These are phyloP conservation scores for Parachaetomium inaequale DNA, from an alignment of 495 filamentous ascomycete species.

Conservation along the genomic window DNA sequence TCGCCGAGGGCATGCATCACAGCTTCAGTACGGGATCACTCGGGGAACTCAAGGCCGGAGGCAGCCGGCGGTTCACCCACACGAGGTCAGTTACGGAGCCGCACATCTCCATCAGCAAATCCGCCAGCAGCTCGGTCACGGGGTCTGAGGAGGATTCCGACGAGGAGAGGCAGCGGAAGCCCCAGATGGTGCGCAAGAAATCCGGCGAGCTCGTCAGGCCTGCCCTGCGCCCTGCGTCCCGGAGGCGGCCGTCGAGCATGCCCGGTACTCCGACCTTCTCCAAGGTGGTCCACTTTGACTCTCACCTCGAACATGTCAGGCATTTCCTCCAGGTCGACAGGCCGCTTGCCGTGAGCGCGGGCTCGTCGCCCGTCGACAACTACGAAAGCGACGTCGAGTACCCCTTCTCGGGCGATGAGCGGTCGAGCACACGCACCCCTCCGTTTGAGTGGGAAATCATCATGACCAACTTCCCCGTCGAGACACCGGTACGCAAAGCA, in stretches of 20 bases:
- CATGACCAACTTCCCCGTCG: slow-evolving; percentile 74
- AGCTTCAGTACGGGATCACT: slow-evolving; percentile 35
- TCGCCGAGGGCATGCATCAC: slow-evolving; percentile 38
- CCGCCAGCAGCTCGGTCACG: slow-evolving; percentile 52
- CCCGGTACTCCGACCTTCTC: slow-evolving; percentile 93
- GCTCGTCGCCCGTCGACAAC: slow-evolving; percentile 87
- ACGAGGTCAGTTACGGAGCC: slow-evolving; percentile 81
- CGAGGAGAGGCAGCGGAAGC: slow-evolving; percentile 64
- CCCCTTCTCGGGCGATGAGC: slow-evolving; percentile 67
- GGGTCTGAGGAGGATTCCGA: slow-evolving; percentile 61
- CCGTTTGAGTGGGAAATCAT: slow-evolving; percentile 84
- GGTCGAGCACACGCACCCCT: slow-evolving; percentile 38
- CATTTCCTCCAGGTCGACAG: slow-evolving; percentile 92
- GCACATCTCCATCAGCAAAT: slow-evolving; percentile 51
- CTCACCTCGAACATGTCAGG: slow-evolving; percentile 87
- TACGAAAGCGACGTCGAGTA: slow-evolving; percentile 82
- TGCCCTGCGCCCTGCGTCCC: slow-evolving; percentile 72
- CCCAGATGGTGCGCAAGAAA: slow-evolving; percentile 93
- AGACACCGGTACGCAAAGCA: slow-evolving; percentile 58
- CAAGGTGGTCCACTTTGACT: slow-evolving; percentile 95
- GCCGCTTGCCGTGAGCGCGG: slow-evolving; percentile 89
- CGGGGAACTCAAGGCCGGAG: slow-evolving; percentile 32
- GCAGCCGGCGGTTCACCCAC: slow-evolving; percentile 57
- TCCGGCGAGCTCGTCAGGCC: slow-evolving; percentile 95
- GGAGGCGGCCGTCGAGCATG: slow-evolving; percentile 88